Percentiles rank a stretch among this genome's conserved stretches.
phyloP scores from a whole-genome alignment of 768 basidiomycete genomes.

The Hygrophoropsis aurantiaca region DNA sequence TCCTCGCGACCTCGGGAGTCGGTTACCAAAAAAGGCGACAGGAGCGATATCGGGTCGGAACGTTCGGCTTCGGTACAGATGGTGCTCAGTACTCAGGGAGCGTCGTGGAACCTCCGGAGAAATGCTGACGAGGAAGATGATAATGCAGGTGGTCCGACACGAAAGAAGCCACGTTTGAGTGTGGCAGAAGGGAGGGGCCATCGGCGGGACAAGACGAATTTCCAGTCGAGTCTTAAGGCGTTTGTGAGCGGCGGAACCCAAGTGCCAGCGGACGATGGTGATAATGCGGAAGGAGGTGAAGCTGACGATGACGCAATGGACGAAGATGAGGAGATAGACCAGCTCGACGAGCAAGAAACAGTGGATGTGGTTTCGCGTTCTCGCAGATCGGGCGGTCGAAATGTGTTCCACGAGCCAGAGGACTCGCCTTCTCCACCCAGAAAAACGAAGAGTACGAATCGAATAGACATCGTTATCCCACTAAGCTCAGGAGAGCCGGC shows the following conservation, averaged over 20 bases:
- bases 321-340: constrained; percentile 16
- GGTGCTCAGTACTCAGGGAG: constrained; percentile 50
- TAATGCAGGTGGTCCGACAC: constrained; percentile 20
- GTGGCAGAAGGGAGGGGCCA: constrained; percentile 13
- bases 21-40: no score
- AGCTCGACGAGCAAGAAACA: constrained; percentile 11
- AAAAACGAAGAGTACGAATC: no score
- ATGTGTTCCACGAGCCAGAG: no score
- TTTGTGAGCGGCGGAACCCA: constrained; percentile 56
- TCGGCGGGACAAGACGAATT: constrained; percentile 30
- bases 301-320: constrained; percentile 16
- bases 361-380: no score
- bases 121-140: constrained; percentile 12
- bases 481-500: no score
- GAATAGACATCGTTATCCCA: no score
- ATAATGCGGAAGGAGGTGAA: constrained; percentile 13
- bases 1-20: neutral
- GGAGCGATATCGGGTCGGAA: no score
- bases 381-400: no score
- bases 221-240: constrained; percentile 48
- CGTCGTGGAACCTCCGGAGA: constrained; percentile 46
- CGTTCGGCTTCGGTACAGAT: constrained; percentile 31
- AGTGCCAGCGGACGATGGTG: no score
- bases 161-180: constrained; percentile 38
- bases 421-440: no score